Conservation (phyloP, 257 asterid species). For the Solanum bukasovii region DNA sequence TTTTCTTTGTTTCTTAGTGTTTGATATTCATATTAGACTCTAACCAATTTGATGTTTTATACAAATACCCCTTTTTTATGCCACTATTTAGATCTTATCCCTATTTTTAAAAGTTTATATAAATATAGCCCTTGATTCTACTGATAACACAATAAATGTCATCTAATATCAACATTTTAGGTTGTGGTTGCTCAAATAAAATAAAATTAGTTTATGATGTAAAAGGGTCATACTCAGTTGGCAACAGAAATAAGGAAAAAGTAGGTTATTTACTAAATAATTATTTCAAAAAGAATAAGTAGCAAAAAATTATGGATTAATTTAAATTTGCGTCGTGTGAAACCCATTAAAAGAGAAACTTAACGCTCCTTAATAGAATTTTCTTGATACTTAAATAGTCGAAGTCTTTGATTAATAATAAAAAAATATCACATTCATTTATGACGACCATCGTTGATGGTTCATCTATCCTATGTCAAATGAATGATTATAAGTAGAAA, state of each 20-base stretch:
- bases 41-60: background rate
- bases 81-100: background rate
- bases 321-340: background rate
- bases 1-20: background rate
- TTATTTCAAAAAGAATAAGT: background rate
- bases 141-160: background rate
- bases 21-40: background rate
- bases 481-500: background rate
- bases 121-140: background rate
- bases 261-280: background rate
- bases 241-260: background rate
- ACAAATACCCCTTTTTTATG: background rate
- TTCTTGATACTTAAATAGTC: background rate
- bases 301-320: background rate
- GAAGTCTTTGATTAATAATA: background rate
- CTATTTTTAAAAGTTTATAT: background rate
- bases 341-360: background rate
- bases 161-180: background rate
- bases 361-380: background rate
- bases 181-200: background rate
- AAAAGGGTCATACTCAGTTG: background rate
- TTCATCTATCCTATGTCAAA: background rate
- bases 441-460: background rate
- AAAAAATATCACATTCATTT: background rate
- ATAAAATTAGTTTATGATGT: background rate